A percentile compares a stretch with the other conserved stretches of the same genome.
Evolutionary conservation across 2,329 filamentous ascomycete species (phyloP).

Genomic region (Aspergillus hiratsukae): DNA sequence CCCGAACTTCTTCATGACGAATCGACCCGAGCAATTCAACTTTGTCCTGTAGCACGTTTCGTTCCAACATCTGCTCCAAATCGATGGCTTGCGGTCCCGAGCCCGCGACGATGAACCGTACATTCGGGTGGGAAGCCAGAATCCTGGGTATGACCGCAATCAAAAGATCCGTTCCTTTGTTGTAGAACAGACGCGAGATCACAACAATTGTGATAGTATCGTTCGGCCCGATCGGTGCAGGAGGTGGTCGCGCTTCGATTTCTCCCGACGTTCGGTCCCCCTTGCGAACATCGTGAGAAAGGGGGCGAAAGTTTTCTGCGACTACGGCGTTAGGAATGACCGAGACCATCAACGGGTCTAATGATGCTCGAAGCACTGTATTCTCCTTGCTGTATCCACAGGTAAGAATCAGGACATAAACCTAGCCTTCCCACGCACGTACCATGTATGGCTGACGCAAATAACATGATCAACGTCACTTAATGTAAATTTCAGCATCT

Average conservation of each 20-base stretch:
- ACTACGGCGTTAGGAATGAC: conserved; percentile 98
- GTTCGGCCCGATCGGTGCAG: conserved; percentile 69
- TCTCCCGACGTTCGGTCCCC: conserved; percentile 19
- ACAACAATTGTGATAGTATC: conserved; percentile 95
- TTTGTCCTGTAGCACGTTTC: conserved; percentile 86
- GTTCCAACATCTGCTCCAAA: conserved; percentile 95
- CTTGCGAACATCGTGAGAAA: conserved; percentile 48
- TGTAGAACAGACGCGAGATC: conserved; percentile 95
- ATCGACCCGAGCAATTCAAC: conserved; percentile 90
- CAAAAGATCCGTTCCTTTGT: conserved; percentile 96
- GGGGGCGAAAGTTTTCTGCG: conserved; percentile 86
- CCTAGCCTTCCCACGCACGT: conserved; percentile 21
- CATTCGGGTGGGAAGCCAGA: conserved; percentile 81
- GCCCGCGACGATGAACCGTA: conserved; percentile 93
- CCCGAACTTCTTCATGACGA: conserved; percentile 90
- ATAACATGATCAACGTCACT: conserved; percentile 98
- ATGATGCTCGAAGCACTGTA: conserved; percentile 85
- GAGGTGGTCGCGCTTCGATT: conserved; percentile 47
- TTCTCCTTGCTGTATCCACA: conserved; percentile 75
- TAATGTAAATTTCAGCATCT: conserved; percentile 89
- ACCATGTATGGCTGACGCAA: conserved; percentile 98
- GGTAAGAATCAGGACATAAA: conserved; percentile 6
- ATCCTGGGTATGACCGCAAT: conserved; percentile 94
- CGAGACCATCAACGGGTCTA: conserved; percentile 95
- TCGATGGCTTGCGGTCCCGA: conserved; percentile 96